These are phyloP conservation scores for Wakefieldia striispora DNA, from an alignment of 768 basidiomycete species.

Conservation along the genomic window DNA sequence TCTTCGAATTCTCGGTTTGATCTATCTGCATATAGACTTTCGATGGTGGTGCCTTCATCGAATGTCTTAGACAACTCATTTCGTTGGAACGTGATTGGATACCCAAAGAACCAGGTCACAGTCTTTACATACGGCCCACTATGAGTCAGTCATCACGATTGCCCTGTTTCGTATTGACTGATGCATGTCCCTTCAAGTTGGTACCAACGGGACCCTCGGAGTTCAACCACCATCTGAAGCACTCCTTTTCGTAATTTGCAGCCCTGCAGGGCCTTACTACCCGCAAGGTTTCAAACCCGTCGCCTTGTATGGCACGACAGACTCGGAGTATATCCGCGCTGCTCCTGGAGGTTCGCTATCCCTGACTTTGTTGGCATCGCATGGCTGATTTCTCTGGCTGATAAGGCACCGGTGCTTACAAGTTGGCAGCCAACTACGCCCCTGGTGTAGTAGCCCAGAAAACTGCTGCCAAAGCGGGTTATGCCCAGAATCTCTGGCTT, in stretches of 20 bases:
- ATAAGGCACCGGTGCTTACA: conserved; percentile 80
- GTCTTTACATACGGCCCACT: conserved; percentile 87
- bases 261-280: conserved; percentile 76
- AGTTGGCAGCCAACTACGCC: conserved; percentile 87
- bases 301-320: conserved; percentile 76
- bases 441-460: conserved; percentile 86
- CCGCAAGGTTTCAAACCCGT: conserved; percentile 88
- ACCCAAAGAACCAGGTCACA: conserved; percentile 82
- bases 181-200: conserved; percentile 50
- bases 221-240: conserved; percentile 68
- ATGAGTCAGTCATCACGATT: conserved; percentile 42
- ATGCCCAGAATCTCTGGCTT: conserved; percentile 89
- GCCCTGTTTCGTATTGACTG: not conserved
- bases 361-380: not conserved
- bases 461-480: conserved; percentile 70
- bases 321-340: conserved; percentile 69
- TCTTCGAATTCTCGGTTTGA: conserved; percentile 1
- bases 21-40: conserved; percentile 53
- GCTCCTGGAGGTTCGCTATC: conserved; percentile 66
- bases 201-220: conserved; percentile 50
- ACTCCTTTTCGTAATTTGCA: conserved; percentile 61
- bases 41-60: conserved; percentile 67
- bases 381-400: conserved; percentile 5
- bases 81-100: conserved; percentile 88
- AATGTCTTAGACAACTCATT: conserved; percentile 85